phyloP scores from a whole-genome alignment of 768 basidiomycete genomes.

The Kwoniella sp. region DNA sequence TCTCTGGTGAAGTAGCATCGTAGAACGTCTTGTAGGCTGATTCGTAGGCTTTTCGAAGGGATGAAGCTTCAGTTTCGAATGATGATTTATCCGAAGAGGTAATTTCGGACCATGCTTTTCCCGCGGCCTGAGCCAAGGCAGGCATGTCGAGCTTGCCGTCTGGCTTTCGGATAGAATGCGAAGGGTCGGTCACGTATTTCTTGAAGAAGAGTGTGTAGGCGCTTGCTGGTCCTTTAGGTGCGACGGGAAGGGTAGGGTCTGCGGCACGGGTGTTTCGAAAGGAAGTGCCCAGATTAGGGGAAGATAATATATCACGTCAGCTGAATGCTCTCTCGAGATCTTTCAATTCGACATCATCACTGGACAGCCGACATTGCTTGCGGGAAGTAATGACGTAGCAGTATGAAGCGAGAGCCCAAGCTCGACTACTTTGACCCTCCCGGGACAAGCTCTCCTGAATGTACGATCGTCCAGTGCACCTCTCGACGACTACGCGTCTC shows the following conservation, averaged over 20 bases:
- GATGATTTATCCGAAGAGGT: constrained; percentile 16
- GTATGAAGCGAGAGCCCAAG: no score
- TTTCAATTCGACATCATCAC: no score
- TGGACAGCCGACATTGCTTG: no score
- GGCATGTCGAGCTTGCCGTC: constrained; percentile 32
- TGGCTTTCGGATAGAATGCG: constrained; percentile 5
- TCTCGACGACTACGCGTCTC: no score
- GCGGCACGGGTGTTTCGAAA: neutral
- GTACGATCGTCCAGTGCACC: no score
- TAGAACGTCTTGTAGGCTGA: constrained; percentile 33
- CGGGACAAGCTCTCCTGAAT: no score
- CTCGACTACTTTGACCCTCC: no score
- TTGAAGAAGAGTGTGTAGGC: constrained; percentile 43
- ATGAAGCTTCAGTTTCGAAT: constrained; percentile 22
- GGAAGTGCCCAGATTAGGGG: neutral
- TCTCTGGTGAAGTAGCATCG: constrained; percentile 24
- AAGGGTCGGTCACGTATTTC: constrained; percentile 24
- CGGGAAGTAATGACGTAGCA: no score
- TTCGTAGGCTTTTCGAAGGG: constrained; percentile 24
- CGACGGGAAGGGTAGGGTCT: constrained; percentile 35
- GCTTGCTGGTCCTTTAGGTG: constrained; percentile 29
- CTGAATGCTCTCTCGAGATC: neutral
- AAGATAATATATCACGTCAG: neutral
- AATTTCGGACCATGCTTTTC: constrained; percentile 30
- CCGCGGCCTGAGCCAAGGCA: constrained; percentile 16